Percentiles rank a stretch among this genome's conserved stretches.
phyloP scores from a whole-genome alignment of 371 early-diverging fungal species.

The Haplosporangium sp. region DNA sequence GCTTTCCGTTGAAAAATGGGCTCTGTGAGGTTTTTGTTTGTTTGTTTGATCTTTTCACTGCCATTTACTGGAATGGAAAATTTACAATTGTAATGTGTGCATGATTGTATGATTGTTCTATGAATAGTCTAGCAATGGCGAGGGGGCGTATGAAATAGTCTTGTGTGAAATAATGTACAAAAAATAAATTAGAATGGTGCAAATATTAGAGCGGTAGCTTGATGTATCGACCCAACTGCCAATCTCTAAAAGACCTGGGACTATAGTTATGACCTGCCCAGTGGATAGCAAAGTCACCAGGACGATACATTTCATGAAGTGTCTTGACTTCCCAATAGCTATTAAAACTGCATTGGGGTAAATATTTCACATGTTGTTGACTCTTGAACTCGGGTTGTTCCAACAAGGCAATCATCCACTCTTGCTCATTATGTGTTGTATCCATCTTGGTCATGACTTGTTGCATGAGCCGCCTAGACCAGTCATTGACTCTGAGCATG shows the following conservation, averaged over 20 bases:
- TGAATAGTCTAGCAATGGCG: too few species aligned
- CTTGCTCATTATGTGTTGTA: slow-evolving; percentile 17
- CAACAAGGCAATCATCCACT: slow-evolving; percentile 34
- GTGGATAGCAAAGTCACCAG: slow-evolving; percentile 41
- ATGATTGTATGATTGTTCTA: too few species aligned
- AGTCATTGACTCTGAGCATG: slow-evolving; percentile 35
- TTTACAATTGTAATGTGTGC: too few species aligned
- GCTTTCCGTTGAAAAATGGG: too few species aligned
- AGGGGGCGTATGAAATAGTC: too few species aligned
- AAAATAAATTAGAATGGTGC: background rate
- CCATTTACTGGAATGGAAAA: too few species aligned
- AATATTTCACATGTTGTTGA: slow-evolving; percentile 28
- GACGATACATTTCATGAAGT: slow-evolving; percentile 30
- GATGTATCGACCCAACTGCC: slow-evolving; percentile 14
- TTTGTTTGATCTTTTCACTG: too few species aligned
- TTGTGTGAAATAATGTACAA: too few species aligned
- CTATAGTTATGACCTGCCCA: slow-evolving; percentile 44
- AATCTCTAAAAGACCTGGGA: slow-evolving; percentile 11
- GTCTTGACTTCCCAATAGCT: slow-evolving; percentile 35
- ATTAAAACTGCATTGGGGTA: slow-evolving; percentile 50
- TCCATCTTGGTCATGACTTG: slow-evolving; percentile 16
- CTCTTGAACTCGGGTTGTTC: slow-evolving; percentile 3
- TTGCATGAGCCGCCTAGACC: slow-evolving; percentile 30
- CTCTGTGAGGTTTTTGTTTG: too few species aligned
- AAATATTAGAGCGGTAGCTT: slow-evolving; percentile 8